These are phyloP conservation scores for Pleurotus salmoneostramineus DNA, from an alignment of 768 basidiomycete genomes.

Conservation along the genomic window DNA sequence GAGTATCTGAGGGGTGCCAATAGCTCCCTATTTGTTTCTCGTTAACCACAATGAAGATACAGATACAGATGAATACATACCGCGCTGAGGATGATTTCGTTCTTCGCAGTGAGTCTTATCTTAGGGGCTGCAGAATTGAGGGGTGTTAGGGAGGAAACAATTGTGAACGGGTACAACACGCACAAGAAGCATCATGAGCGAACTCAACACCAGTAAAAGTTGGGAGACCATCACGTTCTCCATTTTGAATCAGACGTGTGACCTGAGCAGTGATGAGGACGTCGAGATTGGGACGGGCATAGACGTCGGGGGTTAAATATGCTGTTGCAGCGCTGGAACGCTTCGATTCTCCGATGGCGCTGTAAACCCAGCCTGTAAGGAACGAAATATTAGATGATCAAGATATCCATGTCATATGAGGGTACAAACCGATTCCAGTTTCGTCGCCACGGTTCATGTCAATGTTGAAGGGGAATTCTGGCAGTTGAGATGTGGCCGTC, in stretches of 20 bases:
- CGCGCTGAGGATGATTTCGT: constrained; percentile 18
- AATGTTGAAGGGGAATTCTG: constrained; percentile 28
- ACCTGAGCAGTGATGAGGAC: constrained; percentile 31
- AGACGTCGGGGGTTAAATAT: constrained; percentile 24
- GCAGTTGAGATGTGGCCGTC: constrained; percentile 26
- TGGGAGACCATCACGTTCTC: constrained; percentile 7
- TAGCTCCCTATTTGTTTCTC: constrained; percentile 29
- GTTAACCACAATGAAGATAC: neutral
- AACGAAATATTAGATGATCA: neutral
- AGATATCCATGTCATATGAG: neutral
- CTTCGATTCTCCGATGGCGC: constrained; percentile 23
- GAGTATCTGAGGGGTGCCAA: constrained; percentile 47
- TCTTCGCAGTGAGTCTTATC: constrained; percentile 11
- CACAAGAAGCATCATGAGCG: neutral
- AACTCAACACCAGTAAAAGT: constrained; percentile 19
- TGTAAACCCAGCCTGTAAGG: constrained; percentile 24
- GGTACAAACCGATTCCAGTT: constrained; percentile 24
- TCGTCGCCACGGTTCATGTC: constrained; percentile 29
- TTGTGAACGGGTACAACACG: neutral
- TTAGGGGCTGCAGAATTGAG: neutral
- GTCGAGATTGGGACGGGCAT: constrained; percentile 28
- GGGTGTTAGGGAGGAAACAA: neutral
- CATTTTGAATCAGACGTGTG: constrained; percentile 20
- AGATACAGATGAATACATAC: neutral
- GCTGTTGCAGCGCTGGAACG: constrained; percentile 33